These are phyloP conservation scores for Beta lomatogona DNA, from an alignment of 179 eudicot species.

Conservation along the genomic window DNA sequence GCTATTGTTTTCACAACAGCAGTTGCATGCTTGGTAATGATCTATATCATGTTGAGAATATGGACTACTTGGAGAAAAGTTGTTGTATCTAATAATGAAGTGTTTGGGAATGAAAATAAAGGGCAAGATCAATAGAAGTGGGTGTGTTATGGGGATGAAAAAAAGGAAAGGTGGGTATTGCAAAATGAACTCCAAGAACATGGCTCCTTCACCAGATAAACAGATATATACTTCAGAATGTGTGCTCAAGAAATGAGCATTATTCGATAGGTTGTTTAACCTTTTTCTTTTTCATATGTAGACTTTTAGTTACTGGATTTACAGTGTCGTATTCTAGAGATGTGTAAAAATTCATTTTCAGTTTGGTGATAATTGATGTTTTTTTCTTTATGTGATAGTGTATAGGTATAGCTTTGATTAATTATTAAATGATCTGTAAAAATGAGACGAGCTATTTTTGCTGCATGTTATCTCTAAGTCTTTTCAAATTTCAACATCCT, in stretches of 20 bases:
- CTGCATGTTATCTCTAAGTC: too few relatives aligned
- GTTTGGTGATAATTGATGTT: too few relatives aligned
- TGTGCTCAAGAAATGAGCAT: conserved; percentile 22
- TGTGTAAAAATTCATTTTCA: too few relatives aligned
- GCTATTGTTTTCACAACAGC: conserved; percentile 76
- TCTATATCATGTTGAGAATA: conserved; percentile 78
- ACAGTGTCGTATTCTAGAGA: too few relatives aligned
- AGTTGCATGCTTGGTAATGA: conserved; percentile 62
- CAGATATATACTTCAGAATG: conserved; percentile 29
- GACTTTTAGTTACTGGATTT: too few relatives aligned
- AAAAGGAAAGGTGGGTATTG: conserved; percentile 47
- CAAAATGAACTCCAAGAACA: conserved; percentile 42
- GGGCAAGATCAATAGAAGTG: conserved; percentile 56
- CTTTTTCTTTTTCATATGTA: too few relatives aligned
- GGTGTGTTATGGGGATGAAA: conserved; percentile 48
- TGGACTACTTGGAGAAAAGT: conserved; percentile 85
- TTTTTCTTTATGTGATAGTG: too few relatives aligned
- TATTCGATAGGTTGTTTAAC: too few relatives aligned
- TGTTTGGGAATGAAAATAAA: conserved; percentile 29
- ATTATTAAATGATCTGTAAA: too few relatives aligned
- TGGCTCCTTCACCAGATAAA: conserved; percentile 49
- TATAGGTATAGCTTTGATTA: too few relatives aligned
- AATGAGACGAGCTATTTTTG: too few relatives aligned
- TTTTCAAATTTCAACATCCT: too few relatives aligned
- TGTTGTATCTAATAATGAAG: conserved; percentile 63